Base-by-base conservation (phyloP, 1,284 basidiomycete genomes). In the Trametes polyzona region DNA sequence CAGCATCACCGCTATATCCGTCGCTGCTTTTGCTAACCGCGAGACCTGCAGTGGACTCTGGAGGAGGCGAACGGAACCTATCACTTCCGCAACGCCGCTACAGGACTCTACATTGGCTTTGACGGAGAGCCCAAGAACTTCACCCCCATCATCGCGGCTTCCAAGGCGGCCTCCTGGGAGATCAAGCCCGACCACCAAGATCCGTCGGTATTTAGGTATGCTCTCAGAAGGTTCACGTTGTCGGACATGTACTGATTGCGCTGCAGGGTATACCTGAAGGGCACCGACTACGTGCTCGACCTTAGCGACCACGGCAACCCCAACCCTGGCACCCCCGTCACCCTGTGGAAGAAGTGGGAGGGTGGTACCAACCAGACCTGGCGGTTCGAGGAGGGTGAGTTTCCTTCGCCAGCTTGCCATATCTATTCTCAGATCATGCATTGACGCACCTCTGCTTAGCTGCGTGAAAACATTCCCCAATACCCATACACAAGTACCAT, bases 41-140 rank as follows among this genome's bases (percentile, higher is more conserved):
- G 3, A 0, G 14, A 16, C 4, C 19, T 58, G 16, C 21, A 83
- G 79, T 84, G 83, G 83, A 71, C 52, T 3, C 69, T 82, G 47
- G 63, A 74, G 24, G 71, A 67, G 69, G 71, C 58, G 27, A 70
- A 58, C 14, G 59, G 42, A 16, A 66, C 69, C 7, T 83, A 73
- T 71, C 67, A 68, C 2, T 66, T 83, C 71, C 75, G 72, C 44
- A 76, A 75, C 8, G 65, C 48, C 6, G 68, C 68, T 4, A 70
- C 69, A 9, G 73, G 72, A 0, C 58, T 73, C 17, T 84, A 74
- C 67, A 72, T 84, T 21, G 65, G 68, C 11, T 58, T 75, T 16
- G 70, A 71, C 23, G 62, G 62, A 46, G 54, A 58, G 35, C 54
- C 47, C 14, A 50, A 44, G 6, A 69, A 80, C 58, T 77, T 70